phyloP scores from a whole-genome alignment of 257 asterid species.

The Plantago ovata region DNA sequence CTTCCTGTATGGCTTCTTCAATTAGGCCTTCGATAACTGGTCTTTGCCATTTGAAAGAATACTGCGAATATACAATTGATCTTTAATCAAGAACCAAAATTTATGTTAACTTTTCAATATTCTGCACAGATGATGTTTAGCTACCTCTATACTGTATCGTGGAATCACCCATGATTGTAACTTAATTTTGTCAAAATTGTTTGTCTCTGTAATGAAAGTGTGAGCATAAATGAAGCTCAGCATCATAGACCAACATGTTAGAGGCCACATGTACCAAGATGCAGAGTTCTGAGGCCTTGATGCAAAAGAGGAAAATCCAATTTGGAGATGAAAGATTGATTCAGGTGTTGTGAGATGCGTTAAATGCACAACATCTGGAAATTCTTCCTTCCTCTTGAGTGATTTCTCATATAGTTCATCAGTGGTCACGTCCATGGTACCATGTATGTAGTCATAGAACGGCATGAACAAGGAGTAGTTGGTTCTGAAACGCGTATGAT shows the following conservation, averaged over 20 bases:
- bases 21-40: constrained; percentile 46
- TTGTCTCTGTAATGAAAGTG: constrained; percentile 47
- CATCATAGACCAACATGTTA: constrained; percentile 35
- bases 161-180: constrained; percentile 57
- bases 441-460: constrained; percentile 49
- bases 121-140: background rate
- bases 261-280: constrained; percentile 51
- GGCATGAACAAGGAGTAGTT: constrained; percentile 65
- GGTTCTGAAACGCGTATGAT: constrained; percentile 66
- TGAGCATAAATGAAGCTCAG: constrained; percentile 27
- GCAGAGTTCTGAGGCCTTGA: constrained; percentile 44
- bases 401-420: constrained; percentile 35
- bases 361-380: constrained; percentile 46
- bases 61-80: constrained; percentile 28
- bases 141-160: constrained; percentile 45
- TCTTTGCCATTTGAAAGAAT: constrained; percentile 45
- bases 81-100: background rate
- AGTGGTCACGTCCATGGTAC: constrained; percentile 43
- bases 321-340: constrained; percentile 47
- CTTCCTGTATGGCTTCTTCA: constrained; percentile 67
- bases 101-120: background rate
- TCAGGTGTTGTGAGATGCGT: constrained; percentile 61
- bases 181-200: constrained; percentile 35
- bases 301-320: constrained; percentile 56
- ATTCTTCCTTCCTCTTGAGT: constrained; percentile 35